A percentile compares a stretch with the other conserved stretches of the same genome.
Evolutionary conservation across 139 green algal genomes (phyloP).

Genomic region (Yamagishiella unicocca): DNA sequence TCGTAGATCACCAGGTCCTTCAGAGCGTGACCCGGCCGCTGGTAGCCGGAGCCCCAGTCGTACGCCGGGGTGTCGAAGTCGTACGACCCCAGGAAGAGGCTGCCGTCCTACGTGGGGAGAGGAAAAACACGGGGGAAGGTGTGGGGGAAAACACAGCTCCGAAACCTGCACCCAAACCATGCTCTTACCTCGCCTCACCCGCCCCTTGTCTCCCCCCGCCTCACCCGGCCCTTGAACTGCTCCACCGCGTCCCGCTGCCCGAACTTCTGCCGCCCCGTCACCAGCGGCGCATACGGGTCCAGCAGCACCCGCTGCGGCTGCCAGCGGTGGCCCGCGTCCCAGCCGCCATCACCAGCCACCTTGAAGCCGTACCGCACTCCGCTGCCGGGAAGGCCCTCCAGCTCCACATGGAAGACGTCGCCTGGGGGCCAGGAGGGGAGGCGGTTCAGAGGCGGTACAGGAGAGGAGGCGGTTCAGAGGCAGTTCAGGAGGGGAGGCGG

Average conservation of each 20-base stretch:
- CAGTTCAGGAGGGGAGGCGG: no score
- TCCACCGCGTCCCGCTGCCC: constrained; percentile 84
- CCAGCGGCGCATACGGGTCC: constrained; percentile 89
- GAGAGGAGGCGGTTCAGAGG: no score
- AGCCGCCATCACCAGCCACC: constrained; percentile 81
- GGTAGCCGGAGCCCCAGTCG: constrained; percentile 87
- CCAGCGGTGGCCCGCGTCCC: constrained; percentile 86
- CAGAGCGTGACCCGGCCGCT: constrained; percentile 9
- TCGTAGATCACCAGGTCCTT: constrained; percentile 91
- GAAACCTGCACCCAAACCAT: neutral
- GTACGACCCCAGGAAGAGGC: constrained; percentile 85
- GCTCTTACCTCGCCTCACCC: neutral
- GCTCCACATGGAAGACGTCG: constrained; percentile 83
- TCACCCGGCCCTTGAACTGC: constrained; percentile 77
- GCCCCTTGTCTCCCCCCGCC: neutral
- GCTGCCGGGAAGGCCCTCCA: constrained; percentile 73
- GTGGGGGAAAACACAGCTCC: no score
- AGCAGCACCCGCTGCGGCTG: constrained; percentile 77
- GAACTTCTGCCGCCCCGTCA: constrained; percentile 79
- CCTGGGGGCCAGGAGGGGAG: constrained; percentile 53
- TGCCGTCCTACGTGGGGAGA: constrained; percentile 82
- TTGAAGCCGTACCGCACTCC: constrained; percentile 78
- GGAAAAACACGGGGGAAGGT: no score
- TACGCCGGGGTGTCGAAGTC: constrained; percentile 83
- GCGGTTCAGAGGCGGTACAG: no score